Evolutionary conservation across 2,329 filamentous ascomycete genomes (phyloP).

Genomic region (Alternaria ventricosa): DNA sequence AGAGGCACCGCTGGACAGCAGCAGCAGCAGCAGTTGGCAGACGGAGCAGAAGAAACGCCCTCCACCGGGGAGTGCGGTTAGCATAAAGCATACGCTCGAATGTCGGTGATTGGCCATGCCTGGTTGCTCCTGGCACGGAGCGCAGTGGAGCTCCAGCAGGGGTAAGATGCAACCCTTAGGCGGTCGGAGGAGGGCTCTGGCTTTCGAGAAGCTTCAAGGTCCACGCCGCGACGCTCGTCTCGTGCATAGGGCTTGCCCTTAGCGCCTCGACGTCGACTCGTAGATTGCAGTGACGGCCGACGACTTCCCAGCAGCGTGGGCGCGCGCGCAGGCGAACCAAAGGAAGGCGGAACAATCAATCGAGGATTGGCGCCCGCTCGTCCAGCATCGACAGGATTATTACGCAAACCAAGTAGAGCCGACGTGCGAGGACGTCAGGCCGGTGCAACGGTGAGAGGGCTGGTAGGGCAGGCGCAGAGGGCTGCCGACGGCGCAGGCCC

Average conservation of each 20-base stretch:
- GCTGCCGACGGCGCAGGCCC: conserved; percentile 13
- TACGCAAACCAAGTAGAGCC: conserved; percentile 16
- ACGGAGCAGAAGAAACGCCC: conserved; percentile 25
- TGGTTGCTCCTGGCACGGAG: conserved; percentile 27
- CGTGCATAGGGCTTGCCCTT: conserved; percentile 16
- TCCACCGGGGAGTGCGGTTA: conserved; percentile 35
- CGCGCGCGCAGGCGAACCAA: conserved; percentile 27
- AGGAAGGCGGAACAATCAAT: conserved; percentile 27
- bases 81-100: conserved; percentile 39
- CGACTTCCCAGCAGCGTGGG: conserved; percentile 25
- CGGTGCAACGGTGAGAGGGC: conserved; percentile 10
- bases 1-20: conserved; percentile 18
- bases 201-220: conserved; percentile 12
- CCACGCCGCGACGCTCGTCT: conserved; percentile 5
- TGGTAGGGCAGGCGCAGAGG: conserved; percentile 10
- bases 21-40: conserved; percentile 17
- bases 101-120: conserved; percentile 34
- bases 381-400: conserved; percentile 19
- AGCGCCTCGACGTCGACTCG: background rate
- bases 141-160: conserved; percentile 30
- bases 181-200: conserved; percentile 13
- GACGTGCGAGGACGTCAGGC: conserved; percentile 26
- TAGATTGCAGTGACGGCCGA: conserved; percentile 7
- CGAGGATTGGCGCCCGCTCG: conserved; percentile 23
- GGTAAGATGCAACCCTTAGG: conserved; percentile 38